Percentiles rank a stretch among this genome's conserved stretches.
phyloP scores from a whole-genome alignment of 2,329 filamentous ascomycete species.

The Magnaporthiopsis incrustans region DNA sequence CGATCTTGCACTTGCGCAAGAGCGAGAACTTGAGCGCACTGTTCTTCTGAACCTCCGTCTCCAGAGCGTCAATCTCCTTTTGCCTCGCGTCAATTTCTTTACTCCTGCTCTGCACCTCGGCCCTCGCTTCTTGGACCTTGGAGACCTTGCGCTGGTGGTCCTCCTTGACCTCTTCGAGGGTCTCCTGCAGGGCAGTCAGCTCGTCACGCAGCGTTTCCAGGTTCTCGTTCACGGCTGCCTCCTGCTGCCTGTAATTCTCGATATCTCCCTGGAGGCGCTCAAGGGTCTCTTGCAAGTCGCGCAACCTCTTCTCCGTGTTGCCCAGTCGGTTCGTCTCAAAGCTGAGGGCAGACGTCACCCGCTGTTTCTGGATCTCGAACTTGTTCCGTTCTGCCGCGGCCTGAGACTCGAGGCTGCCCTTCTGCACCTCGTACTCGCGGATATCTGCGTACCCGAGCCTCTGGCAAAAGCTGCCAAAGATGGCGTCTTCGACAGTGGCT shows the following conservation, averaged over 20 bases:
- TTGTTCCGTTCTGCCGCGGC: conserved; percentile 78
- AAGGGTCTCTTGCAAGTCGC: conserved; percentile 57
- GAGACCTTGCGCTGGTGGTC: conserved; percentile 63
- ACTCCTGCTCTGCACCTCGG: conserved; percentile 73
- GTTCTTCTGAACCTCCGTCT: conserved; percentile 79
- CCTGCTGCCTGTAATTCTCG: conserved; percentile 61
- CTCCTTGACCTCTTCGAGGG: conserved; percentile 59
- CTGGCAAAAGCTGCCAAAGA: conserved; percentile 80
- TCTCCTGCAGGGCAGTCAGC: conserved; percentile 66
- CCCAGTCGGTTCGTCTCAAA: conserved; percentile 46
- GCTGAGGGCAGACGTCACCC: conserved; percentile 53
- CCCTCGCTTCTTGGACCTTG: conserved; percentile 68
- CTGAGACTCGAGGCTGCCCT: conserved; percentile 87
- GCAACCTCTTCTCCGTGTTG: conserved; percentile 61
- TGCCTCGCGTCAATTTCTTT: conserved; percentile 69
- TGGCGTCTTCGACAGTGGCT: conserved; percentile 74
- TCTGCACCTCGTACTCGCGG: conserved; percentile 86
- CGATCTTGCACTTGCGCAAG: conserved; percentile 82
- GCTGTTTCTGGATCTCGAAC: conserved; percentile 77
- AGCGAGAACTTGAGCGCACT: conserved; percentile 76
- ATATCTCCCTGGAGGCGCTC: conserved; percentile 62
- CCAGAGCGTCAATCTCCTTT: conserved; percentile 69
- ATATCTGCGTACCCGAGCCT: conserved; percentile 83
- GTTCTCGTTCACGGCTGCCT: conserved; percentile 63
- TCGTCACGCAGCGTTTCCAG: conserved; percentile 68